Evolutionary conservation across 371 early-diverging fungal genomes (phyloP), one percentile per base, ranked within the genome.

Genomic region (Funneliformis caledonium): DNA sequence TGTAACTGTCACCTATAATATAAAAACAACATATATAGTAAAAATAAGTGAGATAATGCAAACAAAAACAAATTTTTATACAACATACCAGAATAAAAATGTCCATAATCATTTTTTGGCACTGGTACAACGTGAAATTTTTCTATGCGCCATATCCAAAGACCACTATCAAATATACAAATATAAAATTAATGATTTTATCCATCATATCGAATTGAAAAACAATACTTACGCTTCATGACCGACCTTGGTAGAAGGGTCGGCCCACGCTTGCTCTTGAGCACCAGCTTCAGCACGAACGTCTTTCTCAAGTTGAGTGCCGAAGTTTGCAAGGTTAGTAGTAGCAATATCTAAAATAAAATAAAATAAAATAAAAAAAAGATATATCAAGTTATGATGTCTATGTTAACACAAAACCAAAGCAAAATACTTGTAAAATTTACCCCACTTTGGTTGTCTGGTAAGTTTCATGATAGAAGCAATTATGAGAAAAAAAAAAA

Each of bases 131-230:
- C 88, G 69, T 90, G 83, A 87, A 96, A 96, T 81, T 92, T 85
- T 83, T 95, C 94, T 69, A 96, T 93, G 76, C 96, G 88, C 95
- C 95, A 96, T 69, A 95, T 86, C 87, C 90, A 88, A 70, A 94
- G 85, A 48, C 95, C 95, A 31, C 78, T 78, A 52, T 37, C 14
- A 78, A 67, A 68, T 50, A 7, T 19, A 33, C 50, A 68, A 48
- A n/a, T 76, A 43, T 45, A 22, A 22, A 2, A 31, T 64, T 64
- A 64, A 64, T 14, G 56, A 56, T 26, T 26, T 26, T 26, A 19
- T n/a, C 16, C 19, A 19, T 56, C 16, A 56, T 16, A 33, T 37
- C 19, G 16, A 37, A 12, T 33, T 68, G 2, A 8, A 31, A 12
- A 48, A 65, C 7, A 19, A 45, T 50, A 69, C 78, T 78, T 8